A percentile compares a stretch with the other conserved stretches of the same genome.
These are phyloP conservation scores for Melastoma malabathricum DNA, from an alignment of 345 rosid genomes.

Conservation along the genomic window DNA sequence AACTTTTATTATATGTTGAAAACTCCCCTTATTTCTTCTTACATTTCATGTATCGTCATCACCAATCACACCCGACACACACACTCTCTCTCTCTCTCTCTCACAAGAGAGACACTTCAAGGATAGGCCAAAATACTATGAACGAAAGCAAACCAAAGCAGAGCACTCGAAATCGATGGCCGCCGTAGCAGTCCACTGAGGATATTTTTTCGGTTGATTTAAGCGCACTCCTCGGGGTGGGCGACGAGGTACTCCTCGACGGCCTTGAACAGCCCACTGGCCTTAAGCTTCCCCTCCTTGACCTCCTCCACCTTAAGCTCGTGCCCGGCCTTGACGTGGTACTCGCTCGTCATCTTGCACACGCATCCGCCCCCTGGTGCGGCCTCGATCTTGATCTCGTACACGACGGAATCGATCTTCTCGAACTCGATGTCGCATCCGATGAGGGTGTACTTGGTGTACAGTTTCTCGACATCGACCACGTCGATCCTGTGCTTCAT, in stretches of 20 bases:
- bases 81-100: no score
- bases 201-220: neutral
- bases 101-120: neutral
- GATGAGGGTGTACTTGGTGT: slow-evolving; percentile 3
- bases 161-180: no score
- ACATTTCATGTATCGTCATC: no score
- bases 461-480: slow-evolving; percentile 1
- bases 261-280: slow-evolving; percentile 3
- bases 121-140: no score
- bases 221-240: slow-evolving; percentile 3
- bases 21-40: no score
- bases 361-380: neutral
- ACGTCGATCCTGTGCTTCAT: slow-evolving; percentile 6
- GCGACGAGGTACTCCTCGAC: slow-evolving; percentile 4
- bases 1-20: no score
- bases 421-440: slow-evolving; percentile 4
- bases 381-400: slow-evolving; percentile 3
- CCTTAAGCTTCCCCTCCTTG: slow-evolving; percentile 9
- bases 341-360: slow-evolving; percentile 6
- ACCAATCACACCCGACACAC: no score
- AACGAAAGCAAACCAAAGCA: no score
- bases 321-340: neutral
- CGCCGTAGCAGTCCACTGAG: no score
- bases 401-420: neutral
- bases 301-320: slow-evolving; percentile 10